phyloP scores from a whole-genome alignment of 345 rosid species.

The Draba incana region DNA sequence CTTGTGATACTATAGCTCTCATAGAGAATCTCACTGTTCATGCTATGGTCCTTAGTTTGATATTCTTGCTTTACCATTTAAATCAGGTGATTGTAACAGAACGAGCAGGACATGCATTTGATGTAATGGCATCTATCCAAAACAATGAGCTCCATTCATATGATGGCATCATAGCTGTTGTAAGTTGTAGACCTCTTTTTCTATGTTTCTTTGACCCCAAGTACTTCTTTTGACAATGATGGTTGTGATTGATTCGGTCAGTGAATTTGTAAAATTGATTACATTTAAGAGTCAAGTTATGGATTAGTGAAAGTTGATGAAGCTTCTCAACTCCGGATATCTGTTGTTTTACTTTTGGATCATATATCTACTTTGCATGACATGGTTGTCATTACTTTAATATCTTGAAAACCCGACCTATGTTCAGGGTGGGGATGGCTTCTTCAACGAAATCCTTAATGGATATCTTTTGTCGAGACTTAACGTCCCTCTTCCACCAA shows the following conservation, averaged over 20 bases:
- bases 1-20: too few relatives aligned
- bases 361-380: constrained; percentile 6
- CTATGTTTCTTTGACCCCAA: background rate
- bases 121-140: constrained; percentile 63
- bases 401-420: background rate
- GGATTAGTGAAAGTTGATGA: constrained; percentile 27
- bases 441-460: constrained; percentile 89
- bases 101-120: constrained; percentile 88
- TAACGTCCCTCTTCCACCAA: constrained; percentile 82
- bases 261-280: constrained; percentile 2
- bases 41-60: constrained; percentile 12
- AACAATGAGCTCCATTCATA: constrained; percentile 66
- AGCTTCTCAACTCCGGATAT: constrained; percentile 5
- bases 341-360: constrained; percentile 12
- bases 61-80: constrained; percentile 28
- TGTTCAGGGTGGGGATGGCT: constrained; percentile 93
- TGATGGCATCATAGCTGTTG: constrained; percentile 86
- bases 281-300: constrained; percentile 12
- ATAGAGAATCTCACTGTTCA: constrained; percentile 8
- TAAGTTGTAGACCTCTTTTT: constrained; percentile 48
- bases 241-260: constrained; percentile 7
- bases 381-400: background rate
- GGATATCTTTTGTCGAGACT: constrained; percentile 80
- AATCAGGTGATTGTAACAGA: constrained; percentile 77
- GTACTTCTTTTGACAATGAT: background rate